Evolutionary conservation across 2,329 filamentous ascomycete genomes (phyloP), one percentile per base, ranked within the genome.

Genomic region (Cladophialophora yegresii): DNA sequence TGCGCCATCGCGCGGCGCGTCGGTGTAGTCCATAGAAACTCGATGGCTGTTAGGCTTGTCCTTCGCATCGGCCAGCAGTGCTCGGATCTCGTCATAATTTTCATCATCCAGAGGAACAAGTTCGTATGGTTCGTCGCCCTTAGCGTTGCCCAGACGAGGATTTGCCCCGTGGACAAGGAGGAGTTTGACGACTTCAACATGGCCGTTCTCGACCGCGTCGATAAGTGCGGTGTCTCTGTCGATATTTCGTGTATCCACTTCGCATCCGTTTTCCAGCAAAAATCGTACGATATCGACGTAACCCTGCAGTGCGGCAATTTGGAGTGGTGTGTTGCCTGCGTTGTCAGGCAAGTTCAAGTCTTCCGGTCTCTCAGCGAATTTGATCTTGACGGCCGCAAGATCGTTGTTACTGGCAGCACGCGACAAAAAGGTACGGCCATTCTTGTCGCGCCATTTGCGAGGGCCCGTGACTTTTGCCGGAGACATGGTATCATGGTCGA

Each of bases 181-280:
- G 9, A 96, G 81, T 72, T 87, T 91, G 49, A 99, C 90, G 3
- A 98, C 93, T 20, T 90, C 90, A 7, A 96, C 76, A 74, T 99
- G 93, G 0, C 91, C 91, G 72, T 99, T 99, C 71, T 98, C 95
- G 30, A 98, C 92, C 4, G 95, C 95, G 79, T 99, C 95, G 60
- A 99, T 89, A 40, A 99, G 83, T 30, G 95, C 95, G 0, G 95
- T 98, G 72, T 99, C 95, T 72, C 91, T 92, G 71, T 92, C 89
- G 63, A 86, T 85, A 63, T 87, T 87, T 72, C 91, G 88, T 56
- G 84, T 93, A 72, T 97, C 90, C 53, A 95, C 84, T 61, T 91
- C 89, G 77, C 93, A 96, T 36, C 91, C 91, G 67, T 91, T 88
- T 8, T 91, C 86, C 67, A 99, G 87, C 45, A 99, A 80, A 59